Percentiles rank a stretch among this genome's conserved stretches.
Evolutionary conservation across 2,329 filamentous ascomycete genomes (phyloP).

Genomic region (Samsoniella hepiali): DNA sequence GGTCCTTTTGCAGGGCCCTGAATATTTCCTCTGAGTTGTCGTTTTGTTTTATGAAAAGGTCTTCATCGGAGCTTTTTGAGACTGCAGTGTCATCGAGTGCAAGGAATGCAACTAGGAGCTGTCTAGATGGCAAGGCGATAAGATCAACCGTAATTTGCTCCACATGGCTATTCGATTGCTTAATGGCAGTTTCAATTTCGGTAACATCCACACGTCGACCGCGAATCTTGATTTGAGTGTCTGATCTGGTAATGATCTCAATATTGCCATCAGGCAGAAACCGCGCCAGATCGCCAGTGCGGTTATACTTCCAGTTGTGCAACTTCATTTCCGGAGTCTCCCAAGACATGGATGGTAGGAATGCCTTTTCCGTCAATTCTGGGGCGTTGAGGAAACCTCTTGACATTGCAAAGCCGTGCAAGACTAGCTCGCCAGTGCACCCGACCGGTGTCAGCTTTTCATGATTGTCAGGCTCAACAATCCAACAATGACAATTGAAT

Average conservation of each 20-base stretch:
- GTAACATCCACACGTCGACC: constrained; percentile 49
- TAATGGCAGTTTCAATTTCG: constrained; percentile 14
- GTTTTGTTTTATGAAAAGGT: background rate
- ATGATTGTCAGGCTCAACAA: background rate
- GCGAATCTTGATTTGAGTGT: constrained; percentile 52
- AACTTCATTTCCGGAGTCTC: constrained; percentile 1
- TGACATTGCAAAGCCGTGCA: background rate
- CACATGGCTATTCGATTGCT: background rate
- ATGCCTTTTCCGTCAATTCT: background rate
- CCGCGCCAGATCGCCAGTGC: constrained; percentile 20
- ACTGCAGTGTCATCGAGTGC: background rate
- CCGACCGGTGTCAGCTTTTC: background rate
- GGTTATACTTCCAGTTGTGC: constrained; percentile 22
- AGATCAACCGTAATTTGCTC: background rate
- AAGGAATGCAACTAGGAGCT: background rate
- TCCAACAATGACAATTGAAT: background rate
- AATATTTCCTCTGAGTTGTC: background rate
- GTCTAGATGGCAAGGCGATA: background rate
- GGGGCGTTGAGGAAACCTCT: background rate
- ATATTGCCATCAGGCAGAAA: constrained; percentile 33
- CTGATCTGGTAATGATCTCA: constrained; percentile 44
- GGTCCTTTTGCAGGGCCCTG: background rate
- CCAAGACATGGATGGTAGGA: background rate
- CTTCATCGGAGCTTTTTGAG: background rate
- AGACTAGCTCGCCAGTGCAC: background rate